Evolutionary conservation across 2,329 filamentous ascomycete genomes (phyloP).

Genomic region (Stachybotrys chartarum): DNA sequence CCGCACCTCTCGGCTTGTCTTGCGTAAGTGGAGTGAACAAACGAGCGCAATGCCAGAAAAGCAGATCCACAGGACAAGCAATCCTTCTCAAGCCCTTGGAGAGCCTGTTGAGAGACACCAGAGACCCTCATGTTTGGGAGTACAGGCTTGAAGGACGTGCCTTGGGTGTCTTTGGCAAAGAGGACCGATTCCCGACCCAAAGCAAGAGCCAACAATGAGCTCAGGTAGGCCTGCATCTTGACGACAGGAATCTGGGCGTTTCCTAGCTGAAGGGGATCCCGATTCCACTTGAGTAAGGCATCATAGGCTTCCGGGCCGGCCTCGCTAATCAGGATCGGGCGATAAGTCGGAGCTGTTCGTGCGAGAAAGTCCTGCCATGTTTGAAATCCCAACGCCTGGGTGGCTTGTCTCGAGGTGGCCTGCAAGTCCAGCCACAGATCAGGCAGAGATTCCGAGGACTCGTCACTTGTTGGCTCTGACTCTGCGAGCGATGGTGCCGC

Average conservation of each 20-base stretch:
- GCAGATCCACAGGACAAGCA: slow-evolving; percentile 42
- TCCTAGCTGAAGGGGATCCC: slow-evolving; percentile 30
- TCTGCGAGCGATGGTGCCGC: neutral
- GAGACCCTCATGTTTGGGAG: slow-evolving; percentile 43
- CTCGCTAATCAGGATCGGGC: slow-evolving; percentile 58
- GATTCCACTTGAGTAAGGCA: slow-evolving; percentile 41
- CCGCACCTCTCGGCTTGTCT: slow-evolving; percentile 35
- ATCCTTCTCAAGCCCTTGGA: slow-evolving; percentile 37
- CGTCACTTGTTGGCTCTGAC: neutral
- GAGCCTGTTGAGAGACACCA: slow-evolving; percentile 45
- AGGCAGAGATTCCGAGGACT: slow-evolving; percentile 3
- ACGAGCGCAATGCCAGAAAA: slow-evolving; percentile 36
- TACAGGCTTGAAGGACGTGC: slow-evolving; percentile 43
- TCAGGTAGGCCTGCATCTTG: slow-evolving; percentile 39
- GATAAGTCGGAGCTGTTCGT: slow-evolving; percentile 24
- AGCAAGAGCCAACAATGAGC: slow-evolving; percentile 57
- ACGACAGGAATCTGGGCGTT: slow-evolving; percentile 35
- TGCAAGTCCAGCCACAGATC: slow-evolving; percentile 41
- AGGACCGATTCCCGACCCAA: slow-evolving; percentile 67
- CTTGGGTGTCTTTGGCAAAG: slow-evolving; percentile 52
- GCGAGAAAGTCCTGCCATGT: slow-evolving; percentile 66
- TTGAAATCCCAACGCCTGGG: slow-evolving; percentile 35
- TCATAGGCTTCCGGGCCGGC: slow-evolving; percentile 60
- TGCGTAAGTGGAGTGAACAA: slow-evolving; percentile 39
- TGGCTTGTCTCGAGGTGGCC: slow-evolving; percentile 12